Percentiles rank a stretch among this genome's conserved stretches.
Evolutionary conservation across 176 grass and related monocot genomes (phyloP).

Genomic region (Ananas comosus): DNA sequence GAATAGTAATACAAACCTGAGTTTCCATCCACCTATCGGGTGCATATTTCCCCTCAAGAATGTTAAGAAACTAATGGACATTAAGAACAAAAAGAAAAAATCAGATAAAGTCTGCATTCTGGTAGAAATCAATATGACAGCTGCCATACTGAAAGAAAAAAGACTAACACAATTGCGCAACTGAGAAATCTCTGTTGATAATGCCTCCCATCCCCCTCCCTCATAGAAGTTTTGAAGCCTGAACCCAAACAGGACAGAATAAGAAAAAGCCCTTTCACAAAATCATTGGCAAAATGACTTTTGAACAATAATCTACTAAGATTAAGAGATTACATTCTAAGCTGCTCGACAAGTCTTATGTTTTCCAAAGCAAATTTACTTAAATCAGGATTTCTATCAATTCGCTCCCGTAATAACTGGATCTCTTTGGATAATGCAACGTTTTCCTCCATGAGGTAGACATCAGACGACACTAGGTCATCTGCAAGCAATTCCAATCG

Average conservation of each 20-base stretch:
- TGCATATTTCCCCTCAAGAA: slow-evolving; percentile 47
- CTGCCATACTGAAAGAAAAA: slow-evolving; percentile 9
- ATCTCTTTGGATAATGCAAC: slow-evolving; percentile 46
- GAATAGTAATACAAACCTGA: slow-evolving; percentile 25
- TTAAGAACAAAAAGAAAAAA: slow-evolving; percentile 14
- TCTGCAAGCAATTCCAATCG: slow-evolving; percentile 41
- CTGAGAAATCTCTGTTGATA: slow-evolving; percentile 62
- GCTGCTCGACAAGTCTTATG: slow-evolving; percentile 61
- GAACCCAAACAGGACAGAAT: slow-evolving; percentile 19
- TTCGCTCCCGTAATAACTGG: slow-evolving; percentile 43
- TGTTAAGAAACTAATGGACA: slow-evolving; percentile 49
- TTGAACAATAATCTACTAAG: not conserved
- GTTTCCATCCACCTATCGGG: slow-evolving; percentile 17
- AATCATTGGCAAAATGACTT: slow-evolving; percentile 6
- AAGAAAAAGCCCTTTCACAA: slow-evolving; percentile 5
- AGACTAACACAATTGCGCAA: slow-evolving; percentile 60
- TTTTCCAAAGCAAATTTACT: slow-evolving; percentile 83
- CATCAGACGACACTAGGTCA: slow-evolving; percentile 41
- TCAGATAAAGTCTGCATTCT: not conserved
- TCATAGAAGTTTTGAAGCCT: slow-evolving; percentile 57
- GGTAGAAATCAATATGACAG: slow-evolving; percentile 10
- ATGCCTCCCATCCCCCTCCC: slow-evolving; percentile 57
- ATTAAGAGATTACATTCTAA: slow-evolving; percentile 51
- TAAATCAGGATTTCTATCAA: slow-evolving; percentile 56
- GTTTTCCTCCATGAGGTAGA: slow-evolving; percentile 60